These are phyloP conservation scores for Neltuma alba DNA, from an alignment of 306 rosid genomes.

Conservation along the genomic window DNA sequence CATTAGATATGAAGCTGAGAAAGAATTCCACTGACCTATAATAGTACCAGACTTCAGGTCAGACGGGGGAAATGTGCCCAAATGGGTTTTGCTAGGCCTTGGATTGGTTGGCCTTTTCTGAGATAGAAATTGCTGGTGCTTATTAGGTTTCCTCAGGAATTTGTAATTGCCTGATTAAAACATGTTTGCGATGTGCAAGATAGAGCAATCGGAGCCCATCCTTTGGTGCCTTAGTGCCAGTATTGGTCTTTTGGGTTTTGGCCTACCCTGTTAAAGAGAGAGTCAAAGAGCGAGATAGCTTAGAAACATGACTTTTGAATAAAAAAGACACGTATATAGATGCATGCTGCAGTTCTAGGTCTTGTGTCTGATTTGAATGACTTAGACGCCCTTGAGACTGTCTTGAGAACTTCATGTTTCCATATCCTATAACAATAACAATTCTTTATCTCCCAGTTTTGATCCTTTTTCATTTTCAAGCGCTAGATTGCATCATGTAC, in stretches of 20 bases:
- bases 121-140: conserved; percentile 16
- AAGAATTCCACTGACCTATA: not conserved
- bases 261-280: not conserved
- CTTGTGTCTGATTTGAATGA: not conserved
- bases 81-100: conserved; percentile 1
- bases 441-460: not conserved
- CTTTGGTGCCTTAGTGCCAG: not conserved
- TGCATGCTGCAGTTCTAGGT: not conserved
- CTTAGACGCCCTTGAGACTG: not conserved
- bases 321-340: not conserved
- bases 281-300: not conserved
- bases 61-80: not conserved
- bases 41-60: not conserved
- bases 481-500: conserved; percentile 4
- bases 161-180: not conserved
- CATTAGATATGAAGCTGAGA: not conserved
- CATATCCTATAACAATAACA: not conserved
- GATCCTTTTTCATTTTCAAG: conserved; percentile 3
- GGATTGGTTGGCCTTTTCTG: not conserved
- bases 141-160: not conserved
- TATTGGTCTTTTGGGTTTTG: not conserved
- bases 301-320: not conserved
- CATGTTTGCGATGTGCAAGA: conserved; percentile 1
- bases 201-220: not conserved
- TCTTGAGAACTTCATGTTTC: conserved; percentile 1